phyloP scores from a whole-genome alignment of 176 grass and related monocot genomes.

The Triticum monococcum region DNA sequence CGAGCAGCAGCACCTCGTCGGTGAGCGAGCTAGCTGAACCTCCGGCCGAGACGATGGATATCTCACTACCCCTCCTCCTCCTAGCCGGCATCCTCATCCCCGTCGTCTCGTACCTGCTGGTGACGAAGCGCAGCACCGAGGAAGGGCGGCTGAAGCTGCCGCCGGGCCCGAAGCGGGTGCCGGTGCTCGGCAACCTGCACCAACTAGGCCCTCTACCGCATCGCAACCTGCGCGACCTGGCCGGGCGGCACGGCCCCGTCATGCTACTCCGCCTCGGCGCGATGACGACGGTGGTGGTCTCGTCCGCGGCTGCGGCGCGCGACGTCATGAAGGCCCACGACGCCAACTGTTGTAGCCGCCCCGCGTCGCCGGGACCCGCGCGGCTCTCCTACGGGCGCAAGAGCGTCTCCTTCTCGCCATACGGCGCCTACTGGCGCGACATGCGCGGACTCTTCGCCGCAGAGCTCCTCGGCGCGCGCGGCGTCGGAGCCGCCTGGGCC shows the following conservation, averaged over 20 bases:
- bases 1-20: neutral
- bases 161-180: no score
- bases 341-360: conserved; percentile 37
- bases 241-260: neutral
- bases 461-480: conserved; percentile 44
- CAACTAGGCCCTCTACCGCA: no score
- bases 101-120: neutral
- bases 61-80: neutral
- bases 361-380: conserved; percentile 12
- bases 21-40: neutral
- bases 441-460: conserved; percentile 45
- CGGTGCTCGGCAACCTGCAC: no score
- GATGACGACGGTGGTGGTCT: neutral
- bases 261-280: conserved; percentile 56
- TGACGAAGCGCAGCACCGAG: neutral
- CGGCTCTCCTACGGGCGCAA: conserved; percentile 9
- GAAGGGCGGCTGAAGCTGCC: conserved; percentile 13
- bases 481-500: conserved; percentile 26
- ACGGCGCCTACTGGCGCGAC: conserved; percentile 43
- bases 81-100: neutral
- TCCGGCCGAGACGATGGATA: neutral
- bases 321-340: conserved; percentile 56
- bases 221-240: no score
- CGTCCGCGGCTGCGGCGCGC: conserved; percentile 5
- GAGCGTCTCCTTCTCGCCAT: conserved; percentile 44